Evolutionary conservation across 306 rosid species (phyloP).

Genomic region (Prunus persica): Prunus_persica_NCBIv2 NC_034010.1:25580001-25580500

Average conservation of each 20-base stretch:
- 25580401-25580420: constrained; percentile 48
- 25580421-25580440: no score
- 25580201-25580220: background rate
- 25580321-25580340: constrained; percentile 49
- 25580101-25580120: background rate
- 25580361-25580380: constrained; percentile 66
- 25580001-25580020: background rate
- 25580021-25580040: background rate
- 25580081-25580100: background rate
- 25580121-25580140: background rate
- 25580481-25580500: no score
- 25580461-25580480: no score
- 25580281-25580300: constrained; percentile 29
- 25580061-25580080: background rate
- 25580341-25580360: constrained; percentile 57
- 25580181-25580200: background rate
- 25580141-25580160: background rate
- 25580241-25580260: background rate
- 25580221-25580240: background rate
- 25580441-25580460: no score
- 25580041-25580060: background rate
- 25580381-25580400: constrained; percentile 54
- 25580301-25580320: background rate
- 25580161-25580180: background rate
- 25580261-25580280: constrained; percentile 31